Percentiles rank a stretch among this genome's conserved stretches.
These are phyloP conservation scores for Chytriomyces confervae DNA, from an alignment of 192 early-diverging fungal genomes.

Conservation along the genomic window DNA sequence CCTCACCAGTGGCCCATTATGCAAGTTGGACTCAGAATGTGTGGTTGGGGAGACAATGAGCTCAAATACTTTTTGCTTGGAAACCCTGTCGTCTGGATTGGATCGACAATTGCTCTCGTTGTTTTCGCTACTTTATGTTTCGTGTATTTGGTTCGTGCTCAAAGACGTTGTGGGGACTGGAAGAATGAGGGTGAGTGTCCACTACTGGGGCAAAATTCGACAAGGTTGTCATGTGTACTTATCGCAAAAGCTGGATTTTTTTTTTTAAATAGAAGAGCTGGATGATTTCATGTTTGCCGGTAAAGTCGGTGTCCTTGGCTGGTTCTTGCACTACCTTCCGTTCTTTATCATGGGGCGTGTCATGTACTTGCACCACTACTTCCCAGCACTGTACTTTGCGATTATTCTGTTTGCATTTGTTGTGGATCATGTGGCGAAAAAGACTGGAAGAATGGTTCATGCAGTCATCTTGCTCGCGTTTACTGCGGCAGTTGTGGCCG, in stretches of 20 bases:
- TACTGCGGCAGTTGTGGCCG: constrained; percentile 38
- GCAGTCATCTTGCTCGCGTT: constrained; percentile 45
- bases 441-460: constrained; percentile 44
- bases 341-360: constrained; percentile 97
- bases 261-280: constrained; percentile 50
- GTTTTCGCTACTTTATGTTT: constrained; percentile 51
- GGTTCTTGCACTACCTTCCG: constrained; percentile 92
- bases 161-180: constrained; percentile 69
- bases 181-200: constrained; percentile 38
- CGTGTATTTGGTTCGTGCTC: constrained; percentile 67
- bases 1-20: constrained; percentile 91
- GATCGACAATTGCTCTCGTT: constrained; percentile 59
- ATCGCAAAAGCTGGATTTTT: background rate
- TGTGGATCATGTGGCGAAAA: constrained; percentile 71
- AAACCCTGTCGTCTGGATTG: constrained; percentile 93
- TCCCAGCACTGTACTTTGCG: constrained; percentile 93
- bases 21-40: constrained; percentile 91
- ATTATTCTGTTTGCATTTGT: constrained; percentile 78
- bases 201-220: background rate
- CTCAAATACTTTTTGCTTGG: constrained; percentile 93
- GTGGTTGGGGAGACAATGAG: constrained; percentile 82
- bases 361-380: constrained; percentile 96
- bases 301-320: constrained; percentile 79
- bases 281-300: constrained; percentile 74
- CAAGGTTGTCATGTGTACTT: no score